Evolutionary conservation across 208 protist species (phyloP).

Genomic region (Angomonas ambiguus): DNA sequence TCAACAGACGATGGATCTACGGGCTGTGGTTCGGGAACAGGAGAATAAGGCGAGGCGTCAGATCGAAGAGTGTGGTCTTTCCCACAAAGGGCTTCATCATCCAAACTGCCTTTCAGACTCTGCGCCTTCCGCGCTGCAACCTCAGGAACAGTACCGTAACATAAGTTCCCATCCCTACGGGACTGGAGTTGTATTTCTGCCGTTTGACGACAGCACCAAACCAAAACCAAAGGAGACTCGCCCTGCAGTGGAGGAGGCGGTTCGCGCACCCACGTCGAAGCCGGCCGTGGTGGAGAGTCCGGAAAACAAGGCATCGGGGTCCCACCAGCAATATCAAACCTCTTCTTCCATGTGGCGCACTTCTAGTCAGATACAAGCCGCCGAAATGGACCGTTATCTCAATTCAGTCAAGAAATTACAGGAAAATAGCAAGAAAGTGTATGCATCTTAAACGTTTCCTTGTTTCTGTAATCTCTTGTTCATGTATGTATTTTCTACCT

Average conservation of each 20-base stretch:
- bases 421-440: conserved; percentile 52
- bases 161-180: conserved; percentile 53
- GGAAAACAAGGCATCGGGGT: conserved; percentile 1
- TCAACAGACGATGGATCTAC: conserved; percentile 48
- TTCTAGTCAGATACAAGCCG: conserved; percentile 72
- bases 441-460: conserved; percentile 26
- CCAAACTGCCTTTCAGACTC: too few species aligned
- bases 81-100: too few species aligned
- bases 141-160: too few species aligned
- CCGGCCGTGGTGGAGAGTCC: not conserved
- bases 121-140: too few species aligned
- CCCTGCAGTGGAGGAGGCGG: conserved; percentile 10
- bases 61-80: conserved; percentile 44
- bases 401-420: conserved; percentile 71
- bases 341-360: conserved; percentile 71
- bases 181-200: conserved; percentile 59
- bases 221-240: conserved; percentile 46
- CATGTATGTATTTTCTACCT: not conserved
- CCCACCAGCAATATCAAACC: conserved; percentile 27
- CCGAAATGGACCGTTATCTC: conserved; percentile 68
- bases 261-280: not conserved
- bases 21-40: conserved; percentile 62
- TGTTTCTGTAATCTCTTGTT: not conserved
- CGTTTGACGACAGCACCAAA: conserved; percentile 13
- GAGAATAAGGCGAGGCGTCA: conserved; percentile 55